Conservation (phyloP, 768 basidiomycete genomes). For the Kwoniella bestiolae region DNA sequence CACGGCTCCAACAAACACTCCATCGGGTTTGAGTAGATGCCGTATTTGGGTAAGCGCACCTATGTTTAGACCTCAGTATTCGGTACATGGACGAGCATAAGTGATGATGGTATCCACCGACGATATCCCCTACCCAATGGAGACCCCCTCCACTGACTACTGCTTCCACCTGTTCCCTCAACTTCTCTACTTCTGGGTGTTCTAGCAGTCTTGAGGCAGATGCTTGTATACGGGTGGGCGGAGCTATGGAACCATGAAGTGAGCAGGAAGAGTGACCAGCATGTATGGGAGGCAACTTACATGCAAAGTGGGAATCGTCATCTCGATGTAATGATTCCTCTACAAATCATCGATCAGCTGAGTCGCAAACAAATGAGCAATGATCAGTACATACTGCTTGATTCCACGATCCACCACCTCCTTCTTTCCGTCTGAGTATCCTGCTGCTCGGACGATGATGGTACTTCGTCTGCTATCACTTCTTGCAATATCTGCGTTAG, state of each 20-base stretch:
- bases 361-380: neutral
- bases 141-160: conserved; percentile 87
- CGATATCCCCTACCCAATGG: conserved; percentile 98
- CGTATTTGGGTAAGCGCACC: conserved; percentile 84
- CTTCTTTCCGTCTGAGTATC: conserved; percentile 61
- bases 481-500: conserved; percentile 74
- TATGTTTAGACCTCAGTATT: conserved; percentile 51
- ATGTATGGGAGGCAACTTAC: conserved; percentile 60
- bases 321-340: conserved; percentile 76
- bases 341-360: conserved; percentile 53
- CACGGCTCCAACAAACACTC: conserved; percentile 91
- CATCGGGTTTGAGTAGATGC: conserved; percentile 83
- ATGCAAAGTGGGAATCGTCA: conserved; percentile 76
- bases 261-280: conserved; percentile 4
- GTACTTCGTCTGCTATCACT: conserved; percentile 32
- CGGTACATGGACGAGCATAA: neutral
- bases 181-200: conserved; percentile 63
- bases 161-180: conserved; percentile 77
- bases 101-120: conserved; percentile 63
- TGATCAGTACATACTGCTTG: conserved; percentile 67
- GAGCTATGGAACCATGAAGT: no score
- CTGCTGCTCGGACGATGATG: conserved; percentile 5
- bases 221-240: conserved; percentile 73
- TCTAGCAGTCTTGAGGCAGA: conserved; percentile 81
- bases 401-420: conserved; percentile 81